These are phyloP conservation scores for Scenedesmus sp. DNA, from an alignment of 163 green algal genomes.

Conservation along the genomic window DNA sequence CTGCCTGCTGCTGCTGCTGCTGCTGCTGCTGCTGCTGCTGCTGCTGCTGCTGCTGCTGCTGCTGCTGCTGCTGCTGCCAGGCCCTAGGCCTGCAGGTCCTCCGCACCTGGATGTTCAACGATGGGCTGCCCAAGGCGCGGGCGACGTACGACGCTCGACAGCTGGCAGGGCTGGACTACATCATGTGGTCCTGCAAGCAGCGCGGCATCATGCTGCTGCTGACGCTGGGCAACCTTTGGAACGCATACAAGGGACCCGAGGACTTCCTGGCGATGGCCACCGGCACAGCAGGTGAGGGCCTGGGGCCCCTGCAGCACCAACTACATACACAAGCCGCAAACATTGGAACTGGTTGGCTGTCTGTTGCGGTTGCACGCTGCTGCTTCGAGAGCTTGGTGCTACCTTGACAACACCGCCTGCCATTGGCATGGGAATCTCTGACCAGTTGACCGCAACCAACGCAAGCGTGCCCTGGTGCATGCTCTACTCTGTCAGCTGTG, in stretches of 20 bases:
- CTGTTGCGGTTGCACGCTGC: too few species aligned
- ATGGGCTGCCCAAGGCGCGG: background rate
- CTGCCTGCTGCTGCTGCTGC: background rate
- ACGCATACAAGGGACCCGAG: constrained; percentile 47
- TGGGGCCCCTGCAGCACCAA: too few species aligned
- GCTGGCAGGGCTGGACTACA: constrained; percentile 45
- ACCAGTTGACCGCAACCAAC: too few species aligned
- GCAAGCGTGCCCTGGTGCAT: too few species aligned
- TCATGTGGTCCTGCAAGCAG: constrained; percentile 32
- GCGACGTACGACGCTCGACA: constrained; percentile 18
- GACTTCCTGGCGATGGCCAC: constrained; percentile 21
- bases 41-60: background rate
- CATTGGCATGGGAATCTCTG: background rate
- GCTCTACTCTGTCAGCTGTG: too few species aligned
- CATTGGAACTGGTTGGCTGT: too few species aligned
- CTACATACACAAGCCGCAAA: too few species aligned
- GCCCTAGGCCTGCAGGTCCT: constrained; percentile 27
- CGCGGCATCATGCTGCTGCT: constrained; percentile 31
- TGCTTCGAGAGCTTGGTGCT: too few species aligned
- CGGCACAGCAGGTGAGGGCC: constrained; percentile 19
- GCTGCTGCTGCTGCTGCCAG: background rate
- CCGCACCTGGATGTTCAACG: constrained; percentile 47
- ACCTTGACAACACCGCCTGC: too few species aligned
- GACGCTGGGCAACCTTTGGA: constrained; percentile 40
- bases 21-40: background rate